phyloP scores from a whole-genome alignment of 805 yeast genomes.

The Teunomyces panamensis region DNA sequence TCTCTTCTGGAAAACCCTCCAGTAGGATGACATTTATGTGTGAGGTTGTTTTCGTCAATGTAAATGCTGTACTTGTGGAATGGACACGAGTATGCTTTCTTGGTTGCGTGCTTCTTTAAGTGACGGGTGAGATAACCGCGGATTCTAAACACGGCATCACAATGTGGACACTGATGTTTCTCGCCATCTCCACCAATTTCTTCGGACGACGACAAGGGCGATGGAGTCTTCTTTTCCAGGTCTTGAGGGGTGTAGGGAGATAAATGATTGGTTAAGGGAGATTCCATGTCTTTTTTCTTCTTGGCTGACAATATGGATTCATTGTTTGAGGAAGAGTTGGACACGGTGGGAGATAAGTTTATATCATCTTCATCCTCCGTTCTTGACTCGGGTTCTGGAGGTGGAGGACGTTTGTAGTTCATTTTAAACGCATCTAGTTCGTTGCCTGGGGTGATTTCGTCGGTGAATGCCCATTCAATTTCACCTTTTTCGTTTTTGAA shows the following conservation, averaged over 20 bases:
- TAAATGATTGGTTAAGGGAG: constrained; percentile 30
- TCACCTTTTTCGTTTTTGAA: constrained; percentile 52
- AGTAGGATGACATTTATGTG: constrained; percentile 51
- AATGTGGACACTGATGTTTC: constrained; percentile 44
- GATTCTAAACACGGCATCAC: constrained; percentile 48
- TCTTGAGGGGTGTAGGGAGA: constrained; percentile 24
- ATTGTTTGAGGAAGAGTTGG: constrained; percentile 31
- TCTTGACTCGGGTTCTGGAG: not conserved
- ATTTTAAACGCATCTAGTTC: constrained; percentile 29
- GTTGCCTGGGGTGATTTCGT: constrained; percentile 26
- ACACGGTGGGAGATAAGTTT: constrained; percentile 35
- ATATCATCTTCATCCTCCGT: constrained; percentile 4
- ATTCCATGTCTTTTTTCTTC: constrained; percentile 12
- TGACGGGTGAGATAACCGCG: constrained; percentile 56
- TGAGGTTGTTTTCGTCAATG: constrained; percentile 37
- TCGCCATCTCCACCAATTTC: constrained; percentile 19
- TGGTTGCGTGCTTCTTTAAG: constrained; percentile 47
- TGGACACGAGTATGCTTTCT: constrained; percentile 56
- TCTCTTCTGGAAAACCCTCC: constrained; percentile 61
- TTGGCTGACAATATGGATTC: constrained; percentile 26
- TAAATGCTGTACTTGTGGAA: constrained; percentile 39
- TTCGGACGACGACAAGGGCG: constrained; percentile 10
- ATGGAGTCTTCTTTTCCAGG: constrained; percentile 4
- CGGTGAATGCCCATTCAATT: constrained; percentile 55
- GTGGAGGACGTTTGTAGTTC: not conserved